Percentiles rank a stretch among this genome's conserved stretches.
Evolutionary conservation across 805 yeast genomes (phyloP).

Genomic region (Suhomyces vadensis): DNA sequence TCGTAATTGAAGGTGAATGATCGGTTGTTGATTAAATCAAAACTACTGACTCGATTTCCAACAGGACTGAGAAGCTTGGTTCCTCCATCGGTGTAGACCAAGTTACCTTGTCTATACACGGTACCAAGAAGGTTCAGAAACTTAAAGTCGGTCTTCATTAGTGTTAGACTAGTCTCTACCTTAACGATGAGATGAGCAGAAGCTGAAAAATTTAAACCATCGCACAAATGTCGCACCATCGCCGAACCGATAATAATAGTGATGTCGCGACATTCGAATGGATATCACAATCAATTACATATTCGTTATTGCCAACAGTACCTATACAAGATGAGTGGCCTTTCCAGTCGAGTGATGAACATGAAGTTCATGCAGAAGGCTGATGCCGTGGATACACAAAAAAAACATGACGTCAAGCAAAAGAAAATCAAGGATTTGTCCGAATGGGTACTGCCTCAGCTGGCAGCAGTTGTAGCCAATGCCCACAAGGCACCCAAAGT

Average conservation of each 20-base stretch:
- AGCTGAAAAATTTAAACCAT: slow-evolving; percentile 10
- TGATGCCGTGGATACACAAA: slow-evolving; percentile 37
- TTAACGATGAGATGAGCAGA: slow-evolving; percentile 3
- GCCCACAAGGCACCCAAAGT: slow-evolving; percentile 24
- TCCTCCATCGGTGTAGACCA: slow-evolving; percentile 85
- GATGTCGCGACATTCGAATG: no score
- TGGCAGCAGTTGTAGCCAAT: slow-evolving; percentile 26
- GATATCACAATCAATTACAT: not conserved
- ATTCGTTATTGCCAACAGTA: no score
- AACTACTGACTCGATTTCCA: slow-evolving; percentile 88
- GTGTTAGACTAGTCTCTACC: not conserved
- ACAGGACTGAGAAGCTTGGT: slow-evolving; percentile 83
- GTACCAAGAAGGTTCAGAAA: slow-evolving; percentile 91
- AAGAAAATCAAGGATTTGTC: slow-evolving; percentile 49
- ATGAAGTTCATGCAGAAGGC: slow-evolving; percentile 65
- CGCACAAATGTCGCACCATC: not conserved
- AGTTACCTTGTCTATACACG: slow-evolving; percentile 90
- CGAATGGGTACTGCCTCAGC: slow-evolving; percentile 50
- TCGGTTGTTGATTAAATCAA: slow-evolving; percentile 79
- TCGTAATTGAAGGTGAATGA: slow-evolving; percentile 91
- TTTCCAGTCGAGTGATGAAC: slow-evolving; percentile 72
- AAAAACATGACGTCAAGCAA: slow-evolving; percentile 32
- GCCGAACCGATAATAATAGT: not conserved
- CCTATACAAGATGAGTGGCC: slow-evolving; percentile 29
- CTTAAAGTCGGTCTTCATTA: slow-evolving; percentile 85